These are phyloP conservation scores for Coriaria nepalensis DNA, from an alignment of 306 rosid genomes.

Conservation along the genomic window DNA sequence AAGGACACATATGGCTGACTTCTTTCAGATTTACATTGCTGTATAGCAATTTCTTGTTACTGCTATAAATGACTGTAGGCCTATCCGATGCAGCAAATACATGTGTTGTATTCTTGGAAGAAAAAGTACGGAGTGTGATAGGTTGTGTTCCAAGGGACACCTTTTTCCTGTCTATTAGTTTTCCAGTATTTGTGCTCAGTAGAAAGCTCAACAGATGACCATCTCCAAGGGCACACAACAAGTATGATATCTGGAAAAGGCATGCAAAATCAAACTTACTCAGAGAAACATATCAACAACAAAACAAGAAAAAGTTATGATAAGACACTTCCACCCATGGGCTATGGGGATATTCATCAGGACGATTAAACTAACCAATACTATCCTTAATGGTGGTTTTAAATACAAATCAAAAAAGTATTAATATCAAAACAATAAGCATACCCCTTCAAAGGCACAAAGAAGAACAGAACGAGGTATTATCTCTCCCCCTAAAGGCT, in stretches of 20 bases:
- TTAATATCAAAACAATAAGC: conserved; percentile 4
- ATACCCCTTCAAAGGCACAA: conserved; percentile 97
- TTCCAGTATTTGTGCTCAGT: conserved; percentile 73
- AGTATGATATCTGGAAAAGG: conserved; percentile 64
- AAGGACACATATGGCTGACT: conserved; percentile 99
- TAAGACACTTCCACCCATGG: background rate
- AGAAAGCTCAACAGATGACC: conserved; percentile 87
- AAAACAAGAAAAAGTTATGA: background rate
- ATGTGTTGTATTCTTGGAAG: conserved; percentile 87
- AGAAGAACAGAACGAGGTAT: conserved; percentile 99
- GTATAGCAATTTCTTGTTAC: conserved; percentile 89
- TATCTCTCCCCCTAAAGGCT: conserved; percentile 91
- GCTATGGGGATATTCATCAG: background rate
- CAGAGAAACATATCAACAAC: background rate
- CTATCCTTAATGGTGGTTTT: too few relatives aligned
- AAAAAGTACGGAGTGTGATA: conserved; percentile 86
- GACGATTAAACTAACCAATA: background rate
- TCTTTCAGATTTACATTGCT: conserved; percentile 94
- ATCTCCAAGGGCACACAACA: conserved; percentile 94
- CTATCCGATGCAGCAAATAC: conserved; percentile 98
- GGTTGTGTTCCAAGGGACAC: conserved; percentile 99
- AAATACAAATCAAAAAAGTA: too few relatives aligned
- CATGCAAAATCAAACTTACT: background rate
- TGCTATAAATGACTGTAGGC: conserved; percentile 94
- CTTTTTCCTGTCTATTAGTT: conserved; percentile 78